Conservation (phyloP, 495 filamentous ascomycete genomes). For the Xylaria intraflava region DNA sequence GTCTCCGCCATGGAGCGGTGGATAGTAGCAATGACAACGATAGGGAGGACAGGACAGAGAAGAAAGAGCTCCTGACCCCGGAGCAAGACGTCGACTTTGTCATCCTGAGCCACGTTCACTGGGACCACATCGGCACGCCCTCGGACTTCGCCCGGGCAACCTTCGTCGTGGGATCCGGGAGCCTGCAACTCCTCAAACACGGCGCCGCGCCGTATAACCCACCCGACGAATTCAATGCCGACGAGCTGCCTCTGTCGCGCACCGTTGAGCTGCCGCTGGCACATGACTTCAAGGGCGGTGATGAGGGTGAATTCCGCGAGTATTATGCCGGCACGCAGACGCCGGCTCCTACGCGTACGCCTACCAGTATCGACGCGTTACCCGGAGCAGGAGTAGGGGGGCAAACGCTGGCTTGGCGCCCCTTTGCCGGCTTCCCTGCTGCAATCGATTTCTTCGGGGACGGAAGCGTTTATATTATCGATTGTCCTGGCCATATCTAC, state of each 20-base stretch:
- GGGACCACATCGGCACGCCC: constrained; percentile 46
- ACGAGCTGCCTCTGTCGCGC: constrained; percentile 20
- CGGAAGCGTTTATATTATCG: constrained; percentile 31
- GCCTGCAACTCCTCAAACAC: constrained; percentile 31
- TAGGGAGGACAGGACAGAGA: too few relatives aligned
- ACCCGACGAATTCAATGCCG: constrained; percentile 23
- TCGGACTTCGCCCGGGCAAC: constrained; percentile 36
- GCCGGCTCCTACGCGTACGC: constrained; percentile 13
- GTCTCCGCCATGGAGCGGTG: constrained; percentile 18
- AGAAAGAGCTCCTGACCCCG: constrained; percentile 11
- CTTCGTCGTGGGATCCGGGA: constrained; percentile 43
- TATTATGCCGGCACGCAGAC: constrained; percentile 1
- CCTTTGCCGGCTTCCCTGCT: constrained; percentile 25
- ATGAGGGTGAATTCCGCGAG: neutral
- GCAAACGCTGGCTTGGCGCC: constrained; percentile 17
- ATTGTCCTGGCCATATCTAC: constrained; percentile 42
- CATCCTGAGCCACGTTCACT: constrained; percentile 46
- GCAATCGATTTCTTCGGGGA: constrained; percentile 41
- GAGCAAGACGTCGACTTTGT: constrained; percentile 36
- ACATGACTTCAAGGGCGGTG: neutral
- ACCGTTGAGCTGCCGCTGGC: constrained; percentile 25
- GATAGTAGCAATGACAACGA: neutral
- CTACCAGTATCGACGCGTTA: neutral
- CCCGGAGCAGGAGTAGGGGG: neutral
- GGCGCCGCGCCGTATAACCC: constrained; percentile 25